These are phyloP conservation scores for Coleophoma eucalyptorum DNA, from an alignment of 2,329 filamentous ascomycete genomes.

Conservation along the genomic window DNA sequence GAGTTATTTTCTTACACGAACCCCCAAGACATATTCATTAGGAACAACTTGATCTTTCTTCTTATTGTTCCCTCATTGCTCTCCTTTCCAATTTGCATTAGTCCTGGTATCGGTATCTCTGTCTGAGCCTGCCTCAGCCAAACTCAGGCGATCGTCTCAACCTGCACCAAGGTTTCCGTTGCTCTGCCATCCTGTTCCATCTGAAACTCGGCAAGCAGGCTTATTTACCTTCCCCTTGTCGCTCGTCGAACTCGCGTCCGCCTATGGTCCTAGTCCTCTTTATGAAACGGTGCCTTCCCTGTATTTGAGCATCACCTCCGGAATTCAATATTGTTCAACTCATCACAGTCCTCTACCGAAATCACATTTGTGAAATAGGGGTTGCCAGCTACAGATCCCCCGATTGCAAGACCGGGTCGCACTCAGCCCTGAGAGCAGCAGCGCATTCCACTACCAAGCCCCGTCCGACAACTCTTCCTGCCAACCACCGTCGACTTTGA, in stretches of 20 bases:
- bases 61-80: no score
- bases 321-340: no score
- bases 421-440: no score
- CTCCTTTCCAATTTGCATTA: no score
- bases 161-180: no score
- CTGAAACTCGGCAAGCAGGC: neutral
- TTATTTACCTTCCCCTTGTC: neutral
- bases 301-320: neutral
- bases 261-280: neutral
- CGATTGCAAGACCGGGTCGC: no score
- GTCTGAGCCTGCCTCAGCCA: no score
- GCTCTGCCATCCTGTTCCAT: neutral
- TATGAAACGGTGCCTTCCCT: neutral
- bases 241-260: neutral
- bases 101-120: no score
- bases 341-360: neutral
- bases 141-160: no score
- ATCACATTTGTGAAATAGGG: neutral
- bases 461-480: conserved; percentile 1
- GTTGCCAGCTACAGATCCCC: neutral
- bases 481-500: neutral
- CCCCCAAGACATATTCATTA: no score
- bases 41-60: no score
- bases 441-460: conserved; percentile 1
- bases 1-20: no score